Conservation (phyloP, 2,329 filamentous ascomycete species). For the Mycosphaerella sp. region DNA sequence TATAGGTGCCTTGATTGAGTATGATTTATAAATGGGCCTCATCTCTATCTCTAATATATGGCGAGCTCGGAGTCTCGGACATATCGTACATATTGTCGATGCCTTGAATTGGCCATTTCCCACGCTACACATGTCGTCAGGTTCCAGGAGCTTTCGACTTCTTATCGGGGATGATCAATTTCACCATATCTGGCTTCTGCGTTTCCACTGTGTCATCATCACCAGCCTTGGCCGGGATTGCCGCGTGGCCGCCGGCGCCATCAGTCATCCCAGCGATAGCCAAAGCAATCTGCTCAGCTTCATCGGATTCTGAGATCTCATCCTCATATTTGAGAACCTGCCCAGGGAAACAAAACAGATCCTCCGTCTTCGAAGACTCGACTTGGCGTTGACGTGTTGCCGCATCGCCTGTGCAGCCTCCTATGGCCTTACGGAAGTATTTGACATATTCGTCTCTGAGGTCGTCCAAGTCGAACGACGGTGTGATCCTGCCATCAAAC, state of each 20-base stretch:
- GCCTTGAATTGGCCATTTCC: no score
- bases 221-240: not conserved
- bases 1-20: not conserved
- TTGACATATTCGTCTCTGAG: constrained; percentile 50
- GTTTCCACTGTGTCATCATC: not conserved
- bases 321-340: constrained; percentile 25
- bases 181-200: not conserved
- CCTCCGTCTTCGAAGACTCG: constrained; percentile 41
- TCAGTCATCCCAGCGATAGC: constrained; percentile 9
- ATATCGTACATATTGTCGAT: not conserved
- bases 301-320: constrained; percentile 9
- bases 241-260: not conserved
- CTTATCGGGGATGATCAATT: constrained; percentile 12
- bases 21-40: not conserved
- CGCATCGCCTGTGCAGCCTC: constrained; percentile 53
- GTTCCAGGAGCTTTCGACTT: not conserved
- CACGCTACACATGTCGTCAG: no score
- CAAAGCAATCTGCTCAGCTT: constrained; percentile 7
- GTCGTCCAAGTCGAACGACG: constrained; percentile 37
- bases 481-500: constrained; percentile 55
- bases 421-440: constrained; percentile 58
- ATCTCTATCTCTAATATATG: not conserved
- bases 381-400: constrained; percentile 31
- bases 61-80: not conserved
- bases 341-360: constrained; percentile 58